phyloP scores from a whole-genome alignment of 441 rosid species.

The Gossypium davidsonii region DNA sequence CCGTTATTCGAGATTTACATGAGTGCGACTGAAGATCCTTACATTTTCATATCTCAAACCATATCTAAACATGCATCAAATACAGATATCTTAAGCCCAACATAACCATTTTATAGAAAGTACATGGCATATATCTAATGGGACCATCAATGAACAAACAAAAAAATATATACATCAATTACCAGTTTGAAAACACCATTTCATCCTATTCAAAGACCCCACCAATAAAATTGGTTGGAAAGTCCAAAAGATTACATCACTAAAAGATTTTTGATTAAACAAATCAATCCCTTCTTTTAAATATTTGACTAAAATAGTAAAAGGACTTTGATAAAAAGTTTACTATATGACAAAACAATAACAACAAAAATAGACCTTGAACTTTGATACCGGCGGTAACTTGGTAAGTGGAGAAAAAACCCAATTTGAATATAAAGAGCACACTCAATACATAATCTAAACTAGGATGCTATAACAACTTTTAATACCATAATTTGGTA shows the following conservation, averaged over 20 bases:
- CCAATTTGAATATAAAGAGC: neutral
- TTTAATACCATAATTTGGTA: neutral
- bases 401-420: neutral
- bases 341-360: neutral
- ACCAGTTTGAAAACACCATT: conserved; percentile 14
- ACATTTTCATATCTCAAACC: no score
- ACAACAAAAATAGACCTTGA: neutral
- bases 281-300: neutral
- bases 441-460: neutral
- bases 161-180: neutral
- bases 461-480: neutral
- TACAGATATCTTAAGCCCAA: neutral
- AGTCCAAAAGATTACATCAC: conserved; percentile 8
- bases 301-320: neutral
- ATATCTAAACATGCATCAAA: no score
- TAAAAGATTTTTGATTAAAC: neutral
- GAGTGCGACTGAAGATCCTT: no score
- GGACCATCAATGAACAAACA: conserved; percentile 7
- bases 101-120: neutral
- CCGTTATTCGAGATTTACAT: neutral
- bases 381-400: neutral
- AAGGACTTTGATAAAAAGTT: neutral
- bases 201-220: conserved; percentile 11
- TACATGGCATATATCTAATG: neutral
- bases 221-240: neutral